Conservation (phyloP, 768 basidiomycete species). For the Psilocybe subaeruginosa region DNA sequence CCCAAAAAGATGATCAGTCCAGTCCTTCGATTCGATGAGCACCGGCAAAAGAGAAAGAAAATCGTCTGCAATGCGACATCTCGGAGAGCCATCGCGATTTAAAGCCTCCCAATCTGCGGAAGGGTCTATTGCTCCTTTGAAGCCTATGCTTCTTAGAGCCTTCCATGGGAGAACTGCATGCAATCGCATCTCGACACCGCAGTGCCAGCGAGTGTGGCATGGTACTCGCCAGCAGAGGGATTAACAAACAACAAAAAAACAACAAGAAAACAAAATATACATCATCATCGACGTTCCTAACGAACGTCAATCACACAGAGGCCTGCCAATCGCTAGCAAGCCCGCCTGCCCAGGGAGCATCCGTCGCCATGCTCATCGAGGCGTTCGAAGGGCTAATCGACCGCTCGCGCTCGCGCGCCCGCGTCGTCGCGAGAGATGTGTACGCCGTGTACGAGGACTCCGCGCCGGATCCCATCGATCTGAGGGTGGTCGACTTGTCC, state of each 20-base stretch:
- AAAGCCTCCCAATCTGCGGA: neutral
- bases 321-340: constrained; percentile 40
- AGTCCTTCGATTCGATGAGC: too few species aligned
- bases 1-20: too few species aligned
- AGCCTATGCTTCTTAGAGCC: constrained; percentile 8
- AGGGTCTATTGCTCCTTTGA: constrained; percentile 1
- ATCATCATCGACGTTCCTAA: too few species aligned
- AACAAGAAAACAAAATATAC: too few species aligned
- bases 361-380: constrained; percentile 20
- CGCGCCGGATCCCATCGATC: constrained; percentile 20
- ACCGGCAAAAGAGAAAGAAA: too few species aligned
- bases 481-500: constrained; percentile 10
- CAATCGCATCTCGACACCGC: too few species aligned
- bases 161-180: too few species aligned
- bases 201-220: too few species aligned
- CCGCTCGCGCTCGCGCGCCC: constrained; percentile 6
- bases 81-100: too few species aligned
- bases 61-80: too few species aligned
- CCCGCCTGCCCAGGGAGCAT: constrained; percentile 44
- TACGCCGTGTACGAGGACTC: constrained; percentile 10
- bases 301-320: neutral
- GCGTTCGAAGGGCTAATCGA: constrained; percentile 31
- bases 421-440: constrained; percentile 17
- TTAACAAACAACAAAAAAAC: too few species aligned
- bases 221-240: too few species aligned